phyloP scores from a whole-genome alignment of 306 rosid species.

The Medicago arabica region DNA sequence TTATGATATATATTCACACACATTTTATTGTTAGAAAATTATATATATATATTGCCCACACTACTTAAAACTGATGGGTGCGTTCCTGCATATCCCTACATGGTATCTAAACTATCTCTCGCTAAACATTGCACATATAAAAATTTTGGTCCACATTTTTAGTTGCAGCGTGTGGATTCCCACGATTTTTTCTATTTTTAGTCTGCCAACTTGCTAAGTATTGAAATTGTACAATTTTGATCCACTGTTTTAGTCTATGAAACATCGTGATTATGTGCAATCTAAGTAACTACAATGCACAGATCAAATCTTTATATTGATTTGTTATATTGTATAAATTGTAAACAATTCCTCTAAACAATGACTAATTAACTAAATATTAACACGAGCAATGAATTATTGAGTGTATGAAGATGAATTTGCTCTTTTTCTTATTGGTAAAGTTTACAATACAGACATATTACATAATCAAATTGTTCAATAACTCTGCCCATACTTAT shows the following conservation, averaged over 20 bases:
- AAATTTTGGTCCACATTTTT: too few relatives aligned
- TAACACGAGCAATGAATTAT: neutral
- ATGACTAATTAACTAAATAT: neutral
- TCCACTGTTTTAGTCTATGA: too few relatives aligned
- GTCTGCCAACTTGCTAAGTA: neutral
- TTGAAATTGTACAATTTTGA: neutral
- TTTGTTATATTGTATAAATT: neutral
- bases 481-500: neutral
- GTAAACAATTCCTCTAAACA: neutral
- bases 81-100: too few relatives aligned
- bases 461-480: conserved; percentile 2
- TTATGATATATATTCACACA: too few relatives aligned
- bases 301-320: neutral
- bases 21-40: too few relatives aligned
- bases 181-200: neutral
- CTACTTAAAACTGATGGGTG: too few relatives aligned
- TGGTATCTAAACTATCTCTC: neutral
- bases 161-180: neutral
- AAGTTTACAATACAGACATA: conserved; percentile 12
- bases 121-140: neutral
- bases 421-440: neutral
- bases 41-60: too few relatives aligned
- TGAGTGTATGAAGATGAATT: neutral
- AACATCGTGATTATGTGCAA: too few relatives aligned
- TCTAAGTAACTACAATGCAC: too few relatives aligned